Conservation (phyloP, 768 basidiomycete species). For the Strobilomyces echinocephalus region DNA sequence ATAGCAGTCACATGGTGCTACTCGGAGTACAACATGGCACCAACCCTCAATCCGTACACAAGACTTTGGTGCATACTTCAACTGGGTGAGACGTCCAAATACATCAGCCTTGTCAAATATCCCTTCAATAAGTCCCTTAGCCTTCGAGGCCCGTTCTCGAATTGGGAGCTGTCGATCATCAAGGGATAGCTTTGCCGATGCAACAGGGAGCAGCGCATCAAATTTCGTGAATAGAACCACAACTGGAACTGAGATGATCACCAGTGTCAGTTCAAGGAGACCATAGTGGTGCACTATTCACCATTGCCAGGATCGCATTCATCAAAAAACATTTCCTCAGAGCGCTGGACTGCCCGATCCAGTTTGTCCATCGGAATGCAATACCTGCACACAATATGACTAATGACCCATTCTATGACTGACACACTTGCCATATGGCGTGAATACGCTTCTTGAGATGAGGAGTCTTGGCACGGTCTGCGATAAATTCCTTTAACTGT, state of each 20-base stretch:
- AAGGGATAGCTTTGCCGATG: background rate
- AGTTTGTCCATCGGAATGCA: slow-evolving; percentile 8
- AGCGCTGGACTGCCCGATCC: background rate
- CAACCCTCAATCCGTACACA: background rate
- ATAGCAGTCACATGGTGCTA: background rate
- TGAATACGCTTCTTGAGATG: slow-evolving; percentile 6
- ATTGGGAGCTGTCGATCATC: background rate
- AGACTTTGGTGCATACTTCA: background rate
- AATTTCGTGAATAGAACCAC: slow-evolving; percentile 9
- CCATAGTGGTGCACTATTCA: background rate
- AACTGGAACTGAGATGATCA: background rate
- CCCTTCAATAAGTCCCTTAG: background rate
- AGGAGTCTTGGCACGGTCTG: background rate
- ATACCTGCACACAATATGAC: background rate
- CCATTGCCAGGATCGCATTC: background rate
- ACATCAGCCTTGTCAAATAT: background rate
- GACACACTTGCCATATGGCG: background rate
- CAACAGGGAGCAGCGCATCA: slow-evolving; percentile 1
- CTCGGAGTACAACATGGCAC: background rate
- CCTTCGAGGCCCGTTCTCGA: background rate
- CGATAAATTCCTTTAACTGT: slow-evolving; percentile 4
- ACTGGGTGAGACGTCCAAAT: background rate
- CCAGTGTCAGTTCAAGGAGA: background rate
- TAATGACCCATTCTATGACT: fast-evolving
- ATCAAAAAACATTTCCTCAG: slow-evolving; percentile 3